phyloP scores from a whole-genome alignment of 768 basidiomycete genomes.

The Naganishia randhawae region DNA sequence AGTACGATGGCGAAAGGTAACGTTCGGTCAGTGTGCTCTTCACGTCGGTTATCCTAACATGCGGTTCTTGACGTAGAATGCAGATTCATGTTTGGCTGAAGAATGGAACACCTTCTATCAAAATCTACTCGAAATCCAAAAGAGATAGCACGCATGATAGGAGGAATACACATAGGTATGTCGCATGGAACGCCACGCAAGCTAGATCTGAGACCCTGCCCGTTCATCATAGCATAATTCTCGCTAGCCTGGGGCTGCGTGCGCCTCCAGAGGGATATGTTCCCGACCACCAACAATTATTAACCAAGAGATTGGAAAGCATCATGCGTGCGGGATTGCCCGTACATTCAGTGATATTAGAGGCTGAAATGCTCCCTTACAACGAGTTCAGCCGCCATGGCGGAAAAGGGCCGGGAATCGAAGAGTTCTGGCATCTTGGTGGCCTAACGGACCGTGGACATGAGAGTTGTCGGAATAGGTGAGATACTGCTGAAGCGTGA shows the following conservation, averaged over 20 bases:
- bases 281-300: not conserved
- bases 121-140: constrained; percentile 82
- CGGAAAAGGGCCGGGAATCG: constrained; percentile 55
- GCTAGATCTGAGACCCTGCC: not conserved
- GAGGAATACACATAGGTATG: constrained; percentile 59
- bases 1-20: constrained; percentile 84
- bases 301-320: constrained; percentile 19
- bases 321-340: not conserved
- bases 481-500: not conserved
- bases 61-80: constrained; percentile 52
- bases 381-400: constrained; percentile 55
- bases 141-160: constrained; percentile 77
- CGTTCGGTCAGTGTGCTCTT: not conserved
- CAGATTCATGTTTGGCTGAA: constrained; percentile 75
- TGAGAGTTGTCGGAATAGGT: not conserved
- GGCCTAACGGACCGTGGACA: not conserved
- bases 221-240: constrained; percentile 53
- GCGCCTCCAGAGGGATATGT: not conserved
- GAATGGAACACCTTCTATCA: constrained; percentile 56
- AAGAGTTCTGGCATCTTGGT: constrained; percentile 59
- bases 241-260: constrained; percentile 58
- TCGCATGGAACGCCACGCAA: constrained; percentile 11
- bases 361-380: constrained; percentile 89
- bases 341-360: constrained; percentile 55
- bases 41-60: not conserved